Evolutionary conservation across 2,329 filamentous ascomycete genomes (phyloP).

Genomic region (Nigrograna mackinnonii): DNA sequence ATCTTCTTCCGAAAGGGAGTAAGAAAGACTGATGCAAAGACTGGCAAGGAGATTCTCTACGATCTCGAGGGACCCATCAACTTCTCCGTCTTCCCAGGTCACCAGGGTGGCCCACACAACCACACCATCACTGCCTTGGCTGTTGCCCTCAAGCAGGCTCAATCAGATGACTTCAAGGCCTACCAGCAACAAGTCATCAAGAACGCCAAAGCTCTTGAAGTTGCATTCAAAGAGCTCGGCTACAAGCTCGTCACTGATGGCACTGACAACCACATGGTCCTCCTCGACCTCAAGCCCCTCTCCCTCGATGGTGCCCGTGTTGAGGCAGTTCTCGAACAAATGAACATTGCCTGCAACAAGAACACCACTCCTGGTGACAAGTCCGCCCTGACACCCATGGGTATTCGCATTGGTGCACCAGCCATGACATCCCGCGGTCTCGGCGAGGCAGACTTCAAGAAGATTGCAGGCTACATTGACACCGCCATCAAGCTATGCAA

Average conservation of each 20-base stretch:
- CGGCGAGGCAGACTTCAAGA: conserved; percentile 78
- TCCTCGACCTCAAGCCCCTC: conserved; percentile 88
- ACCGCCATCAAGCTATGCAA: conserved; percentile 86
- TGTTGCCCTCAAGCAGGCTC: conserved; percentile 92
- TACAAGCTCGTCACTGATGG: conserved; percentile 92
- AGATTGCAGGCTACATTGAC: conserved; percentile 86
- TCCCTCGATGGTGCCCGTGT: conserved; percentile 86
- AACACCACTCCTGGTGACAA: conserved; percentile 97
- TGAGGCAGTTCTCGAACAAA: conserved; percentile 86
- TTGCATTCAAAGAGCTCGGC: conserved; percentile 64
- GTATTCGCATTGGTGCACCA: conserved; percentile 90
- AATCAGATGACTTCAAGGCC: conserved; percentile 83
- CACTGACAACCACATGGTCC: conserved; percentile 95
- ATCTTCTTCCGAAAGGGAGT: conserved; percentile 98
- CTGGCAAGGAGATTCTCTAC: conserved; percentile 82
- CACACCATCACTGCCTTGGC: conserved; percentile 97
- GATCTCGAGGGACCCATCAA: conserved; percentile 94
- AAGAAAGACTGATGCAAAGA: conserved; percentile 79
- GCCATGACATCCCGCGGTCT: conserved; percentile 99
- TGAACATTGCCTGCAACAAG: conserved; percentile 98
- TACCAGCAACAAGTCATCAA: conserved; percentile 90
- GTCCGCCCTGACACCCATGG: conserved; percentile 89
- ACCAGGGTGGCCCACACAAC: conserved; percentile 98
- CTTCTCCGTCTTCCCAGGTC: conserved; percentile 93
- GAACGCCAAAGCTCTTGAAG: conserved; percentile 89